Evolutionary conservation across 257 asterid genomes (phyloP).

Genomic region (Plantago major): DNA sequence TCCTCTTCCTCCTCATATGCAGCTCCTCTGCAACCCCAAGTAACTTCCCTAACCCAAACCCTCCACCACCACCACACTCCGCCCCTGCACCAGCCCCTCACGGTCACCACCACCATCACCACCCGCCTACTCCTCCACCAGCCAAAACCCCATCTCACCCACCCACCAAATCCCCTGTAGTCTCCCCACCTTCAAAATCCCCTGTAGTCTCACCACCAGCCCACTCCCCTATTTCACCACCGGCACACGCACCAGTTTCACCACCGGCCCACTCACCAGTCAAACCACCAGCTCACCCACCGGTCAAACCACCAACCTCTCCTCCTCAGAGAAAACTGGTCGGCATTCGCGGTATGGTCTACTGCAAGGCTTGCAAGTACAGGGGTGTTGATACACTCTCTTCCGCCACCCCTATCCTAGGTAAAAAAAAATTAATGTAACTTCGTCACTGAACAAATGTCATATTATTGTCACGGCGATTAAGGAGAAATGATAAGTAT

Average conservation of each 20-base stretch:
- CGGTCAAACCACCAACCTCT: constrained; percentile 1
- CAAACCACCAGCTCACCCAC: background rate
- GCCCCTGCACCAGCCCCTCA: constrained; percentile 6
- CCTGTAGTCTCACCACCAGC: constrained; percentile 16
- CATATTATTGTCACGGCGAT: no score
- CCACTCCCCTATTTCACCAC: constrained; percentile 15
- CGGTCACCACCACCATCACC: background rate
- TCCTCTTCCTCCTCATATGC: constrained; percentile 6
- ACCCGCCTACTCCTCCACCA: background rate
- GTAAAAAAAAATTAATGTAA: constrained; percentile 24
- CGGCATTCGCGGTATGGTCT: constrained; percentile 54
- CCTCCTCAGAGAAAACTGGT: constrained; percentile 33
- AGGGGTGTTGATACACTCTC: constrained; percentile 39
- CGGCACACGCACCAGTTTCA: background rate
- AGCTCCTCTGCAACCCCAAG: no score
- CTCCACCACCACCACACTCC: background rate
- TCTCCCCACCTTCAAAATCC: background rate
- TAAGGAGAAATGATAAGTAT: no score
- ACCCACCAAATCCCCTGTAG: background rate
- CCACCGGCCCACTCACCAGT: background rate
- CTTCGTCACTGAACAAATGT: no score
- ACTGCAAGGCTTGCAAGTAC: constrained; percentile 66
- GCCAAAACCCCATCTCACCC: constrained; percentile 6
- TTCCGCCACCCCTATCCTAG: constrained; percentile 47
- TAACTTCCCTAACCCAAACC: no score